phyloP scores from a whole-genome alignment of 2,329 filamentous ascomycete species.

The Drechslerella coelobrocha region DNA sequence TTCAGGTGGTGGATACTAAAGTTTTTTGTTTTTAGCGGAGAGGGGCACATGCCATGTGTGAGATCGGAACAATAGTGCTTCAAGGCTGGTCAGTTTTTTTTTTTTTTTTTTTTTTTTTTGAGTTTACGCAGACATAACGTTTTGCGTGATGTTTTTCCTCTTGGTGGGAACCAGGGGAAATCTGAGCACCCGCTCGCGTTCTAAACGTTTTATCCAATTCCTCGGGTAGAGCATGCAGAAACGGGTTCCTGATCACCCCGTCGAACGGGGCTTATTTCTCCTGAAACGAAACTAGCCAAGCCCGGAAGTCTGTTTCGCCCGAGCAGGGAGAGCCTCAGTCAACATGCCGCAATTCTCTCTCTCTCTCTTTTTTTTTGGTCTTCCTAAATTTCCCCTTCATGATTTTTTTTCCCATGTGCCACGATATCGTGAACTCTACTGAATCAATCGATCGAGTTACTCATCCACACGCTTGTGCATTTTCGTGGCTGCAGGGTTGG shows the following conservation, averaged over 20 bases:
- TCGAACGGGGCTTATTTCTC: conserved; percentile 38
- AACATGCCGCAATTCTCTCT: conserved; percentile 19
- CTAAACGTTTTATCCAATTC: conserved; percentile 47
- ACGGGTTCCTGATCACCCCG: conserved; percentile 48
- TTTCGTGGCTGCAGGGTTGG: too few relatives aligned
- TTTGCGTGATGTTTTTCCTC: too few relatives aligned
- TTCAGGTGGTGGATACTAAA: too few relatives aligned
- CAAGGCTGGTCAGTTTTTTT: not conserved
- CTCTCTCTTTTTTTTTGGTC: not conserved
- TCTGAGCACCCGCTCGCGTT: conserved; percentile 27
- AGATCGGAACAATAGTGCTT: not conserved
- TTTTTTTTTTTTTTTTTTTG: not conserved
- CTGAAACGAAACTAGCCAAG: conserved; percentile 49
- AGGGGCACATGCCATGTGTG: not conserved
- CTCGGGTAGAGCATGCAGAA: conserved; percentile 50
- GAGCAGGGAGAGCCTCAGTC: conserved; percentile 20
- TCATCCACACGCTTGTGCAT: too few relatives aligned
- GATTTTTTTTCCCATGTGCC: too few relatives aligned
- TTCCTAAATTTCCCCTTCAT: too few relatives aligned
- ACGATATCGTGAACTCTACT: too few relatives aligned
- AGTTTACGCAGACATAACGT: not conserved
- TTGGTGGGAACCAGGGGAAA: conserved; percentile 1
- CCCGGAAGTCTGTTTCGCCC: conserved; percentile 34
- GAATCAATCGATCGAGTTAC: too few relatives aligned
- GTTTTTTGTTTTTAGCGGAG: not conserved